Conservation (phyloP, 768 basidiomycete species). For the Rhodotorula diobovata region DNA sequence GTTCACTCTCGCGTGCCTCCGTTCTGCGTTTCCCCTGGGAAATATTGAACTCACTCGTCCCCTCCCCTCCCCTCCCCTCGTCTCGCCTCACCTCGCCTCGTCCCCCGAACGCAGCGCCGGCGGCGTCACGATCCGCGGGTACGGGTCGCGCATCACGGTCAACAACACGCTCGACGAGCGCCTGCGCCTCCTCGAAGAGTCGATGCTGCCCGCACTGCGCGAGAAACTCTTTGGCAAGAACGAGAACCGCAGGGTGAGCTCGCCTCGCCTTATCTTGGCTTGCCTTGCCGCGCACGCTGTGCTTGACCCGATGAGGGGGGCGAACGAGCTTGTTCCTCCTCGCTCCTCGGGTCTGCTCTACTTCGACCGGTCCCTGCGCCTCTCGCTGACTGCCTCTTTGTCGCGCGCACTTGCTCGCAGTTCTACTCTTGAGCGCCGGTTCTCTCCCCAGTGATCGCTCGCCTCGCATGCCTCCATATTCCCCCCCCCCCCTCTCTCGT, state of each 20-base stretch:
- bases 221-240: constrained; percentile 82
- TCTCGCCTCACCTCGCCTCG: no score
- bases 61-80: no score
- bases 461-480: not conserved
- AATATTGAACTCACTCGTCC: no score
- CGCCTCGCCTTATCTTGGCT: not conserved
- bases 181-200: constrained; percentile 76
- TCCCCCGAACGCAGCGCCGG: constrained; percentile 70
- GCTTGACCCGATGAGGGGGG: no score
- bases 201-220: constrained; percentile 97
- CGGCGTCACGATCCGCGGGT: constrained; percentile 71
- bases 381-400: not conserved
- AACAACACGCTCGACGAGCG: constrained; percentile 95
- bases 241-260: constrained; percentile 74
- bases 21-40: no score
- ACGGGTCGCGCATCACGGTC: constrained; percentile 71
- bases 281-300: no score
- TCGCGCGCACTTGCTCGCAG: not conserved
- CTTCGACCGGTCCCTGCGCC: no score
- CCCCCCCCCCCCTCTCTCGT: not conserved
- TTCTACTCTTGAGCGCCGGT: constrained; percentile 3
- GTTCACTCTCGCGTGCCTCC: not conserved
- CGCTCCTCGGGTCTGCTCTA: no score
- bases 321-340: no score
- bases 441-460: not conserved